A percentile compares a stretch with the other conserved stretches of the same genome.
These are phyloP conservation scores for Xylariaceae sp. DNA, from an alignment of 2,329 filamentous ascomycete species.

Conservation along the genomic window DNA sequence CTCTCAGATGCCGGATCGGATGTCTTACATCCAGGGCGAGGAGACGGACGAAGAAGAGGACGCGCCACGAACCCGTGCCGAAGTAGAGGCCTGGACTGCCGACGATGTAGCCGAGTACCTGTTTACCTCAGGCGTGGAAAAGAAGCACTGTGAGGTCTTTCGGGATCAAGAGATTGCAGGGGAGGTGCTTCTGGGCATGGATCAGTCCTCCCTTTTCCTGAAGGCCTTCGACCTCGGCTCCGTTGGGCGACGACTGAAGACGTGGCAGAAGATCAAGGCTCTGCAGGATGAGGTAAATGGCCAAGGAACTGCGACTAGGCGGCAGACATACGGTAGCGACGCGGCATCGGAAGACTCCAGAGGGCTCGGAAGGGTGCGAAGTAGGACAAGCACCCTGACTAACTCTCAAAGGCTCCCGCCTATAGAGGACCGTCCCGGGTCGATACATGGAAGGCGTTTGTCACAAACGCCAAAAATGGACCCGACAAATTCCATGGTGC, in stretches of 20 bases:
- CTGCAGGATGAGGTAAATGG: constrained; percentile 80
- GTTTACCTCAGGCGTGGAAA: constrained; percentile 76
- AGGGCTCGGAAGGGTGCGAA: constrained; percentile 33
- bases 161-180: constrained; percentile 92
- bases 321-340: constrained; percentile 52
- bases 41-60: constrained; percentile 93
- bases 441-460: constrained; percentile 39
- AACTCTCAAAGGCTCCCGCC: constrained; percentile 35
- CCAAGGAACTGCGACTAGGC: constrained; percentile 32
- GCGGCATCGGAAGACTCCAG: constrained; percentile 47
- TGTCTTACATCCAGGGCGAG: constrained; percentile 89
- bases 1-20: constrained; percentile 63
- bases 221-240: constrained; percentile 92
- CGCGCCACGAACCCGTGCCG: constrained; percentile 54
- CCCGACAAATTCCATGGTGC: constrained; percentile 32
- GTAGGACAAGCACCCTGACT: constrained; percentile 51
- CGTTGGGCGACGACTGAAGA: constrained; percentile 81
- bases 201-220: constrained; percentile 89
- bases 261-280: constrained; percentile 92
- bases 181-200: constrained; percentile 88
- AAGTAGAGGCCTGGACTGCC: constrained; percentile 75
- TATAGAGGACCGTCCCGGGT: constrained; percentile 37
- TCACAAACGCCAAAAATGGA: constrained; percentile 48
- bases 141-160: constrained; percentile 88
- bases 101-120: constrained; percentile 83